Conservation (phyloP, 2,329 filamentous ascomycete genomes). For the Paraphoma sp. region DNA sequence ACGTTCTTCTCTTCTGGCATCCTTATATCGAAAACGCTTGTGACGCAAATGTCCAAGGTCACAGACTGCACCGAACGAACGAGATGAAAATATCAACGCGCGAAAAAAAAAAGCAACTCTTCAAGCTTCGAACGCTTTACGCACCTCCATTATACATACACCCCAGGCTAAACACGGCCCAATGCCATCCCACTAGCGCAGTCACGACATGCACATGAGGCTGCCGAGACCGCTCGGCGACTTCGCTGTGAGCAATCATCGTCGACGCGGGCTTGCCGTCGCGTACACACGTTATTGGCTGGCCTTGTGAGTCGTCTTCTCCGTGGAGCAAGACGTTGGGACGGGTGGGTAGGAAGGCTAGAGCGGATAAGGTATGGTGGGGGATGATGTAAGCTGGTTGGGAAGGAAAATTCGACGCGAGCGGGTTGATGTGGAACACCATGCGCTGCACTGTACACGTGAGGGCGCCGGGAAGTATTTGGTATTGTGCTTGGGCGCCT, state of each 20-base stretch:
- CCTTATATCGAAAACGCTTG: constrained; percentile 2
- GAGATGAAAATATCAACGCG: neutral
- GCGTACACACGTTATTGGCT: neutral
- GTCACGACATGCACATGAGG: constrained; percentile 1
- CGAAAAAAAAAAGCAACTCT: neutral
- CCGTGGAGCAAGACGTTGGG: neutral
- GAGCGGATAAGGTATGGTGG: neutral
- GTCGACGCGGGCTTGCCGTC: neutral
- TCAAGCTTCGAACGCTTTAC: neutral
- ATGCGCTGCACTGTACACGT: neutral
- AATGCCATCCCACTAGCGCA: constrained; percentile 21
- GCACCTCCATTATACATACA: constrained; percentile 15
- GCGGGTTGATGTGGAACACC: neutral
- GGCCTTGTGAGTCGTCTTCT: neutral
- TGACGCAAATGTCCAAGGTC: neutral
- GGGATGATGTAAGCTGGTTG: neutral
- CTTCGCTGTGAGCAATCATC: neutral
- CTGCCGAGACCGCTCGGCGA: neutral
- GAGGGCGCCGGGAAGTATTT: no score
- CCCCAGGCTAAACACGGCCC: constrained; percentile 20
- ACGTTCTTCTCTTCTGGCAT: neutral
- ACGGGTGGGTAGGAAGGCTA: neutral
- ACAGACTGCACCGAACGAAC: no score
- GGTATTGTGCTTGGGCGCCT: no score
- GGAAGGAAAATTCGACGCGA: constrained; percentile 4